Evolutionary conservation across 345 rosid species (phyloP), one percentile per base, ranked within the genome.

Genomic region (Stellera chamaejasme): DNA sequence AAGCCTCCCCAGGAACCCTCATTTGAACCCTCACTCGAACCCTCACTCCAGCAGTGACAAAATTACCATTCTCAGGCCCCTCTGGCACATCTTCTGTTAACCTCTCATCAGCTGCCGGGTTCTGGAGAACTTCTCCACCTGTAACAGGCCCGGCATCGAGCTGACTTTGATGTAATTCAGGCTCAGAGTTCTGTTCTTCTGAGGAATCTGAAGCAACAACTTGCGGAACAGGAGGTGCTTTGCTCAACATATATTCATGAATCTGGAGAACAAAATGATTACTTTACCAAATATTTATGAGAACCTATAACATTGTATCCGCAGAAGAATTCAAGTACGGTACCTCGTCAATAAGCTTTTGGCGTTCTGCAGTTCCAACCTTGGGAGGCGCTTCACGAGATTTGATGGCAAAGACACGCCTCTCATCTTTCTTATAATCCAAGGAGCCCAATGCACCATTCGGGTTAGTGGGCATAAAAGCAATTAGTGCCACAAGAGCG

Each of bases 391-490:
- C 69, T 62, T 84, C 92, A 50, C 97, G 96, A 69, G 99, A 89
- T 77, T 87, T 93, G 54, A 81, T 58, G 26, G 97, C 96, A 53
- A 93, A 82, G n/a, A 69, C 57, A 54, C 56, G 90, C 59, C 92
- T 77, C 71, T 93, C 99, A 65, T 87, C 96, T 72, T 89, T 84
- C 66, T 84, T 84, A 66, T 84, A 87, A 77, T 93, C 99, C 45
- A 89, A 79, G 2, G 99, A 89, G 43, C 97, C 99, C 64, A 93
- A 66, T 23, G 97, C 99, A 69, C 97, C 97, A 62, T 78, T 87
- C 58, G 99, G 96, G 58, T 62, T 79, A 57, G 94, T 93, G 6
- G 99, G 98, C 98, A 92, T 92, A 74, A 92, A 92, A 1, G 98
- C 98, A 69, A 92, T 86, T 43, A 89, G 81, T 14, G 97, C 96